Base-by-base conservation (phyloP, 2,329 filamentous ascomycete species). In the Phialophora tarda region DNA sequence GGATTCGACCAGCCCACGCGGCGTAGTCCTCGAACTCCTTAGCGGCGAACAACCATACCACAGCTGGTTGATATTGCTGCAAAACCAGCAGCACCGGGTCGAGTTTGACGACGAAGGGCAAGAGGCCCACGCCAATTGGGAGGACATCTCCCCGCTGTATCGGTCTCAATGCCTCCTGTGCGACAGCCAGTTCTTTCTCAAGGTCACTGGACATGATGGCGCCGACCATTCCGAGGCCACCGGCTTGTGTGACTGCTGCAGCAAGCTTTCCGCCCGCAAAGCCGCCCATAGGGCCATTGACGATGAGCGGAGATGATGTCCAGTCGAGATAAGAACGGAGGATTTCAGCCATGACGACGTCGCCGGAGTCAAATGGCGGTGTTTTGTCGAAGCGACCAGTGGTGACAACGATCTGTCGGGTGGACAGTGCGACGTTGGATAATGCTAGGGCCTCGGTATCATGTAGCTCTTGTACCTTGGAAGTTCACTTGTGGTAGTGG, bases 271-370 rank as follows among this genome's bases (percentile, higher is more conserved):
- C 83, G 73, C 75, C 83, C 71, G 82, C 80, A 59, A 91, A 85
- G 44, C 87, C 80, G 44, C 87, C 84, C 90, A 92, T 91, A 0
- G 90, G 90, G 1, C 88, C 89, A 50, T 82, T 81, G 57, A 83
- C 79, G 34, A 92, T 81, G 23, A 91, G 50, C 7, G 65, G 65
- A 28, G 47, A 30, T 2, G 34, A 41, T 23, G 62, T 58, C 65
- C 65, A 67, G 10, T 62, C 58, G 11, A 67, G 41, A 21, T 63
- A 59, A 14, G 30, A 38, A 11, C 32, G 21, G n/a, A 61, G 58
- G n/a, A 6, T 17, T 11, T 50, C 10, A 12, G 59, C 59, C 47
- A 61, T 61, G 4, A 5, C 14, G 28, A 34, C 4, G 10, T 17
- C 24, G n/a, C 11, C 26, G 11, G 28, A 34, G 28, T 55, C 14